phyloP scores from a whole-genome alignment of 352 stramenopile genomes.

The Globisporangium acanthophoron region DNA sequence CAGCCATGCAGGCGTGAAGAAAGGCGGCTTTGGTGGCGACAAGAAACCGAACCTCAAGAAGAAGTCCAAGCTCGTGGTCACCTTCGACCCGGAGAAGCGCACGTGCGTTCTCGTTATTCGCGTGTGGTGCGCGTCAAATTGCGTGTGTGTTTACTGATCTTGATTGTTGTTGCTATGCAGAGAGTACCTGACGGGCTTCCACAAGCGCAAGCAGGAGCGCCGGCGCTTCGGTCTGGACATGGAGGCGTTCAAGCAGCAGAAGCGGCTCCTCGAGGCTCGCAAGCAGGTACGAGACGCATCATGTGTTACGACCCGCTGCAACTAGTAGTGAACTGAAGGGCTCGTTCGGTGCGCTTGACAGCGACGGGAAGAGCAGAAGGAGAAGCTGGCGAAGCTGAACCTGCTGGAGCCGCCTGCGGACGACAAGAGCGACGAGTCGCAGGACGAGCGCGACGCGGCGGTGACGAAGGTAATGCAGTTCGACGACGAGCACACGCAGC shows the following conservation, averaged over 20 bases:
- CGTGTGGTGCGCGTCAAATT: background rate
- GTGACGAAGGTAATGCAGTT: slow-evolving; percentile 74
- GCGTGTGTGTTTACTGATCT: background rate
- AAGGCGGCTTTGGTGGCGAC: slow-evolving; percentile 10
- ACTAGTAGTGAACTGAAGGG: background rate
- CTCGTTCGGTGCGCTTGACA: background rate
- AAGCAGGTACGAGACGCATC: slow-evolving; percentile 41
- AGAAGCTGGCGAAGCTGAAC: slow-evolving; percentile 54
- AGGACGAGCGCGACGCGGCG: slow-evolving; percentile 19
- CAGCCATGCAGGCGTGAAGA: background rate
- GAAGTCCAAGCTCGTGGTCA: slow-evolving; percentile 86
- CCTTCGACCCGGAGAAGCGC: slow-evolving; percentile 83
- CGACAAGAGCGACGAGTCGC: slow-evolving; percentile 26
- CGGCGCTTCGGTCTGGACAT: slow-evolving; percentile 84
- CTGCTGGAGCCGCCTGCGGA: slow-evolving; percentile 23
- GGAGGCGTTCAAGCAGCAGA: slow-evolving; percentile 88
- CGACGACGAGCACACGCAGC: slow-evolving; percentile 76
- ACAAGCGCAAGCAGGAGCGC: slow-evolving; percentile 85
- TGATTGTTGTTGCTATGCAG: slow-evolving; percentile 16
- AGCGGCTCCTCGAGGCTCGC: slow-evolving; percentile 66
- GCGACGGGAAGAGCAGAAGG: slow-evolving; percentile 75
- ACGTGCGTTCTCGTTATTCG: slow-evolving; percentile 35
- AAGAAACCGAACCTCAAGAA: slow-evolving; percentile 46
- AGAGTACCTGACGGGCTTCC: slow-evolving; percentile 83
- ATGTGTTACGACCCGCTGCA: background rate